These are phyloP conservation scores for Pythium phragmitis DNA, from an alignment of 352 stramenopile genomes.

Conservation along the genomic window DNA sequence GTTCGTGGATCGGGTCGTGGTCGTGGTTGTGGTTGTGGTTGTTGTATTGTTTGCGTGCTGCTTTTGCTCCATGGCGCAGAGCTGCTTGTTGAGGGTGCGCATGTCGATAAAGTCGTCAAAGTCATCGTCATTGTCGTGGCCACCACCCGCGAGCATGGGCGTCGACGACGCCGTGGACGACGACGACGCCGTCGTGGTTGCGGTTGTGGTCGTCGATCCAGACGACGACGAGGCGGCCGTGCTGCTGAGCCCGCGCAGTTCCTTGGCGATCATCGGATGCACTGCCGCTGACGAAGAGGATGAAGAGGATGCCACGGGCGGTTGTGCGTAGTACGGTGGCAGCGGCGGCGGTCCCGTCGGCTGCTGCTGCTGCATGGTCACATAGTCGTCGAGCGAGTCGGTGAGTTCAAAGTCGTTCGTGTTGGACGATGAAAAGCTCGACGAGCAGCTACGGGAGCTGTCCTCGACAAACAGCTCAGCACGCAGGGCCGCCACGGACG, in stretches of 20 bases:
- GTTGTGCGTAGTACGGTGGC: background rate
- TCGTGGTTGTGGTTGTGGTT: background rate
- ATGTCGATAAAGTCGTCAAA: constrained; percentile 67
- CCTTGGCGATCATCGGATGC: constrained; percentile 21
- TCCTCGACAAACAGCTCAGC: constrained; percentile 20
- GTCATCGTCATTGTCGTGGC: constrained; percentile 38
- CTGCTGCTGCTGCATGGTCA: constrained; percentile 17
- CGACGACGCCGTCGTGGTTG: constrained; percentile 20
- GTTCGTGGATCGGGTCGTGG: constrained; percentile 27
- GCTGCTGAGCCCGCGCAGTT: constrained; percentile 18
- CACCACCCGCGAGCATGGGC: constrained; percentile 23
- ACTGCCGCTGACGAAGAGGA: constrained; percentile 11
- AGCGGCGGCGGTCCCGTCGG: background rate
- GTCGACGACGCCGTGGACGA: constrained; percentile 33
- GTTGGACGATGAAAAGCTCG: constrained; percentile 33
- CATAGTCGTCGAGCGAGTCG: constrained; percentile 26
- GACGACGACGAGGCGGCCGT: constrained; percentile 8
- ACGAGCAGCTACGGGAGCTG: constrained; percentile 25
- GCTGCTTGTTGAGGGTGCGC: constrained; percentile 52
- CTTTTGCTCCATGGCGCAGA: constrained; percentile 54
- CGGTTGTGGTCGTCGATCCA: background rate
- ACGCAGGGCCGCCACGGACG: background rate
- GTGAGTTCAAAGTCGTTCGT: constrained; percentile 30
- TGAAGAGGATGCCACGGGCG: background rate
- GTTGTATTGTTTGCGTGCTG: constrained; percentile 28